These are phyloP conservation scores for Zostera marina DNA, from an alignment of 116 monocot species.

Conservation along the genomic window DNA sequence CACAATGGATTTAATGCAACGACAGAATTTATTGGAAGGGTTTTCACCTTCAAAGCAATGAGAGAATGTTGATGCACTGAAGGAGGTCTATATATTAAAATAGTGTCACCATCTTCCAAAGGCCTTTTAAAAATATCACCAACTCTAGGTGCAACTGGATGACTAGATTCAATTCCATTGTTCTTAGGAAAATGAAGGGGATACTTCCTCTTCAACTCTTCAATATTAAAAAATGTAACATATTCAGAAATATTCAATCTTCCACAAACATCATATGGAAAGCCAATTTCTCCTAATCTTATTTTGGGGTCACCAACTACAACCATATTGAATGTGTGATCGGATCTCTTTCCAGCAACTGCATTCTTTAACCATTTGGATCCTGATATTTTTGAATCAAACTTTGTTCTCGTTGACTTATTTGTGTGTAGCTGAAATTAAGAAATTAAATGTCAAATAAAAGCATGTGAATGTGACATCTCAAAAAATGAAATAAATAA, in stretches of 20 bases:
- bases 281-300: conserved; percentile 59
- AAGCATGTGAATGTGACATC: not conserved
- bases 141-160: conserved; percentile 19
- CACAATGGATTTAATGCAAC: conserved; percentile 78
- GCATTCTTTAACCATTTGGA: conserved; percentile 72
- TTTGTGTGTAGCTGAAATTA: conserved; percentile 33
- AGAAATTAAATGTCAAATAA: conserved; percentile 1
- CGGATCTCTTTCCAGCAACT: conserved; percentile 61
- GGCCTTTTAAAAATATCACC: conserved; percentile 54
- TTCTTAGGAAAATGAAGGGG: conserved; percentile 1
- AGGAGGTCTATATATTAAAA: conserved; percentile 68
- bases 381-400: conserved; percentile 24
- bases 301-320: conserved; percentile 84
- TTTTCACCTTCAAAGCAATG: conserved; percentile 46
- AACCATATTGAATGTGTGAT: conserved; percentile 58
- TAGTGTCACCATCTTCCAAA: conserved; percentile 59
- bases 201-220: conserved; percentile 16
- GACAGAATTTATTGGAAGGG: conserved; percentile 36
- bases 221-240: conserved; percentile 37
- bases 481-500: not conserved
- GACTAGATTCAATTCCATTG: not conserved
- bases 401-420: conserved; percentile 15
- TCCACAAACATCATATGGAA: conserved; percentile 32
- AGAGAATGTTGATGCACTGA: conserved; percentile 86
- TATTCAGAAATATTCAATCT: conserved; percentile 37